A percentile compares a stretch with the other conserved stretches of the same genome.
These are phyloP conservation scores for Cyberlindnera euphorbiiphila DNA, from an alignment of 805 yeast genomes.

Conservation along the genomic window DNA sequence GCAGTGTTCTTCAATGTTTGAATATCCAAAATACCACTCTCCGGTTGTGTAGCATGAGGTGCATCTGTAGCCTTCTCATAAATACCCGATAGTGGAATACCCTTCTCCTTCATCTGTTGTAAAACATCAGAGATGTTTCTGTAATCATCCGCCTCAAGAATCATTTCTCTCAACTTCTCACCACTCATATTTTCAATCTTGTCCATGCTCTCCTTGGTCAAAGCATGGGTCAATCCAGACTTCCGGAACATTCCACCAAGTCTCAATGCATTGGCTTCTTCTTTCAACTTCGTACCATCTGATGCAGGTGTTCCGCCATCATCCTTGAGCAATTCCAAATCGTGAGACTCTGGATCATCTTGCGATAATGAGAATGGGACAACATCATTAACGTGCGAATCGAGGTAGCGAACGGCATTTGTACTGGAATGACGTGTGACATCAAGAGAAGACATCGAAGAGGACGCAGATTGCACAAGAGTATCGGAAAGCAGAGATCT, in stretches of 20 bases:
- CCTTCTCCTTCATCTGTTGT: conserved; percentile 36
- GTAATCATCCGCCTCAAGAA: conserved; percentile 35
- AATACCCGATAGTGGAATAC: conserved; percentile 35
- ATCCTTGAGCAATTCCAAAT: too few species aligned
- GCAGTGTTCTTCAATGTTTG: conserved; percentile 22
- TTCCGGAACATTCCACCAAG: conserved; percentile 16
- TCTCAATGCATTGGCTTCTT: conserved; percentile 25
- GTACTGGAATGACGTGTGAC: conserved; percentile 19
- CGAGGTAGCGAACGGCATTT: conserved; percentile 23
- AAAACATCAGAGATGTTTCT: conserved; percentile 36
- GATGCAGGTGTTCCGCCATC: conserved; percentile 10
- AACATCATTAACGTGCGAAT: conserved; percentile 31
- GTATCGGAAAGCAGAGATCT: not conserved
- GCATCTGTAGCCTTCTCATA: conserved; percentile 24
- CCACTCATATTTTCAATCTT: conserved; percentile 29
- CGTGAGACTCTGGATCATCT: too few species aligned
- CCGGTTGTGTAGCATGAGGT: not conserved
- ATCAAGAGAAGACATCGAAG: conserved; percentile 2
- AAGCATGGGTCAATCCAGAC: conserved; percentile 14
- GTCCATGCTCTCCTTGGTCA: conserved; percentile 27
- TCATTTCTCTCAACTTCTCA: conserved; percentile 34
- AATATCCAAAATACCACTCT: conserved; percentile 11
- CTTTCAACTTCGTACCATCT: conserved; percentile 22
- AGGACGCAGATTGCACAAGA: not conserved
- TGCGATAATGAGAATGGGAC: too few species aligned